Conservation (phyloP, 208 protist species). For the Plasmodiophora brassicae region DNA sequence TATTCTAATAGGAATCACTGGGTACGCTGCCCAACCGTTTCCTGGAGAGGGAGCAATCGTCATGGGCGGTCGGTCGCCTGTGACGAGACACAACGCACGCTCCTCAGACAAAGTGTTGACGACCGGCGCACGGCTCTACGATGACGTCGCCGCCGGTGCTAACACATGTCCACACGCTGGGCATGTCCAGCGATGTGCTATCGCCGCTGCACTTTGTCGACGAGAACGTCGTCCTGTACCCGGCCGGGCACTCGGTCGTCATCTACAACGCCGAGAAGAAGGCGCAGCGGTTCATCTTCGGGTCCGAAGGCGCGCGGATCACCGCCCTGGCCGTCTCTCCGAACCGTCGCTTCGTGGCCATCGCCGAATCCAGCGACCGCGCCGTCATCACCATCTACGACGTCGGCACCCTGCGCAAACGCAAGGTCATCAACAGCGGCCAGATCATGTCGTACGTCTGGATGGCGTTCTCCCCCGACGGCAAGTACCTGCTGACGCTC, state of each 20-base stretch:
- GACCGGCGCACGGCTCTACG: no score
- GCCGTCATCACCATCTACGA: slow-evolving; percentile 83
- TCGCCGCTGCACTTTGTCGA: slow-evolving; percentile 75
- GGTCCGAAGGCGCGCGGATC: slow-evolving; percentile 77
- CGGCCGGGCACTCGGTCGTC: slow-evolving; percentile 77
- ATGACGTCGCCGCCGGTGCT: background rate
- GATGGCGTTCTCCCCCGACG: slow-evolving; percentile 79
- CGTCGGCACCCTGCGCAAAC: slow-evolving; percentile 65
- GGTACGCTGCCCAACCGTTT: no score
- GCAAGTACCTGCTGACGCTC: slow-evolving; percentile 34
- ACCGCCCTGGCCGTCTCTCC: slow-evolving; percentile 76
- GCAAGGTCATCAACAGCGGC: slow-evolving; percentile 28
- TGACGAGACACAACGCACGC: no score
- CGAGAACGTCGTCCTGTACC: slow-evolving; percentile 80
- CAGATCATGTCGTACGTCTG: slow-evolving; percentile 52
- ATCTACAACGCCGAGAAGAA: slow-evolving; percentile 80
- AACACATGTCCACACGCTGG: background rate
- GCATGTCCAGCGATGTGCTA: background rate
- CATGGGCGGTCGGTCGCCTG: no score
- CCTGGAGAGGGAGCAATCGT: no score
- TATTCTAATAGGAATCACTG: no score
- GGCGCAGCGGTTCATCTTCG: slow-evolving; percentile 77
- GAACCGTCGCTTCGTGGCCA: slow-evolving; percentile 78
- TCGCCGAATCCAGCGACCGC: slow-evolving; percentile 70
- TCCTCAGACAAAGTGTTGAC: no score